phyloP scores from a whole-genome alignment of 306 rosid genomes.

The Prinsepia uniflora region DNA sequence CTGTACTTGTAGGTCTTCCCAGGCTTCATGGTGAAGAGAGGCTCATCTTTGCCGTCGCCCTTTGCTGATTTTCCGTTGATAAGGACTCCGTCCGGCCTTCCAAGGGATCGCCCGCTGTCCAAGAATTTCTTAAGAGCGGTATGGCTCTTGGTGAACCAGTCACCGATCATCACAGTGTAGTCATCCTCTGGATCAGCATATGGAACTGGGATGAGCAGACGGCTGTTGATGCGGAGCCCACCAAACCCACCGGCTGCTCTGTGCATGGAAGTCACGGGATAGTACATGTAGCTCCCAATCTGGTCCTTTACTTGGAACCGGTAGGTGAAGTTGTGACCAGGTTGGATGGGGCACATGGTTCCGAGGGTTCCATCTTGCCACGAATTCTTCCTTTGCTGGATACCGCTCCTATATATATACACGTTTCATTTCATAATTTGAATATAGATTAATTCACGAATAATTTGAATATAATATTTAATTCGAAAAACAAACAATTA shows the following conservation, averaged over 20 bases:
- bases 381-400: slow-evolving; percentile 75
- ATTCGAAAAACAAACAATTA: no score
- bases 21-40: slow-evolving; percentile 65
- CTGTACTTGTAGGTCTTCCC: slow-evolving; percentile 74
- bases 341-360: slow-evolving; percentile 62
- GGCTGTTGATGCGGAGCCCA: slow-evolving; percentile 60
- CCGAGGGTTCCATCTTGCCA: slow-evolving; percentile 78
- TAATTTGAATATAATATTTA: no score
- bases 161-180: slow-evolving; percentile 65
- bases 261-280: slow-evolving; percentile 49
- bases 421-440: no score
- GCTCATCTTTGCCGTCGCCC: slow-evolving; percentile 50
- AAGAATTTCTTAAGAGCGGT: slow-evolving; percentile 32
- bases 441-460: no score
- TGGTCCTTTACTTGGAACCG: slow-evolving; percentile 77
- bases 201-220: slow-evolving; percentile 76
- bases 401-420: slow-evolving; percentile 41
- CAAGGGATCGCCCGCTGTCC: slow-evolving; percentile 53
- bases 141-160: slow-evolving; percentile 77
- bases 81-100: slow-evolving; percentile 52
- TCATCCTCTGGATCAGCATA: slow-evolving; percentile 79
- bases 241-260: slow-evolving; percentile 67
- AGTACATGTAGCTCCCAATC: slow-evolving; percentile 63
- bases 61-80: slow-evolving; percentile 55
- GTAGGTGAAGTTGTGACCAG: slow-evolving; percentile 64